These are phyloP conservation scores for Alisma plantagoaquatica DNA, from an alignment of 106 monocot genomes.

Conservation along the genomic window DNA sequence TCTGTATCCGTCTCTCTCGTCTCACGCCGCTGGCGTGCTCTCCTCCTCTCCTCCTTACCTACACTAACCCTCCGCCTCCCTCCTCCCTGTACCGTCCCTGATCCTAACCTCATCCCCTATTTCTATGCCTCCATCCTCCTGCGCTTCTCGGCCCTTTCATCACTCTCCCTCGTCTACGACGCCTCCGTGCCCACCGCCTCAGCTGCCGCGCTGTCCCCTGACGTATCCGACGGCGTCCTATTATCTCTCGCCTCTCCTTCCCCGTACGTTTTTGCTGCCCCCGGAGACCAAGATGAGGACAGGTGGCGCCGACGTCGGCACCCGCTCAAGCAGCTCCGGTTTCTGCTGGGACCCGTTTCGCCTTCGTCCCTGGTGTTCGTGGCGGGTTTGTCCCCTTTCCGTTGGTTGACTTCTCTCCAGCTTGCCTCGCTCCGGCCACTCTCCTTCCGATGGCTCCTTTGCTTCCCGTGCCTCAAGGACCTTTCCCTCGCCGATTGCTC, in stretches of 20 bases:
- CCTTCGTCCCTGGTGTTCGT: constrained; percentile 14
- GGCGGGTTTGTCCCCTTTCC: constrained; percentile 8
- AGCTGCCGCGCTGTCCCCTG: not conserved
- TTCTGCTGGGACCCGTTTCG: constrained; percentile 19
- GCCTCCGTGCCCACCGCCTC: too few species aligned
- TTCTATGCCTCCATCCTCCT: constrained; percentile 3
- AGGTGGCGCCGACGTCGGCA: not conserved
- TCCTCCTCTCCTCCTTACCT: constrained; percentile 40
- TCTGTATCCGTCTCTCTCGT: constrained; percentile 46
- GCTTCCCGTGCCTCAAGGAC: constrained; percentile 37
- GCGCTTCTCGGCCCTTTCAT: constrained; percentile 6
- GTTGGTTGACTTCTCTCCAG: constrained; percentile 23
- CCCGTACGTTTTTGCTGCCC: too few species aligned
- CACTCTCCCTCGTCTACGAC: constrained; percentile 28
- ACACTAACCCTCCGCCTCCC: constrained; percentile 39
- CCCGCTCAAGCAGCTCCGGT: constrained; percentile 23
- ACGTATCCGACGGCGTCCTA: not conserved
- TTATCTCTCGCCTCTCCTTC: constrained; percentile 3
- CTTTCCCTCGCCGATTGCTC: constrained; percentile 29
- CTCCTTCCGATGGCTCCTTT: constrained; percentile 36
- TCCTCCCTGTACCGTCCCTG: not conserved
- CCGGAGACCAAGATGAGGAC: too few species aligned
- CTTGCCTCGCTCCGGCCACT: constrained; percentile 21
- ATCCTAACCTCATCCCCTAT: not conserved
- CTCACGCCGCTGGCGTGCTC: constrained; percentile 45